These are phyloP conservation scores for Candida taoyuanica DNA, from an alignment of 805 yeast species.

Conservation along the genomic window DNA sequence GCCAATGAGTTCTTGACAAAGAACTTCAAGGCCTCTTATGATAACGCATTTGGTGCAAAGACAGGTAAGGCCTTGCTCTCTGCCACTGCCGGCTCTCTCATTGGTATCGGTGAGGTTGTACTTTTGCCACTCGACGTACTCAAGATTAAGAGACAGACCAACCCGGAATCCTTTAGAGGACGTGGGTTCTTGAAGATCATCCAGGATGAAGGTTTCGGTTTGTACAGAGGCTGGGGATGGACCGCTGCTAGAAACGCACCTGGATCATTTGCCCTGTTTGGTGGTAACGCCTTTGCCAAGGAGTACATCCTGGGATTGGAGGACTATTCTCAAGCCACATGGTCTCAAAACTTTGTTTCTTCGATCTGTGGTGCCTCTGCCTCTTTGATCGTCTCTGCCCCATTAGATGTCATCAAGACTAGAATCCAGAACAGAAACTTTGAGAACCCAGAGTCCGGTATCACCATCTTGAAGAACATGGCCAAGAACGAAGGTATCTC, in stretches of 20 bases:
- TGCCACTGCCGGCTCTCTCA: slow-evolving; percentile 95
- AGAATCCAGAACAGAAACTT: slow-evolving; percentile 96
- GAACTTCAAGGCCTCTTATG: slow-evolving; percentile 68
- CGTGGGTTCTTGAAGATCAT: slow-evolving; percentile 89
- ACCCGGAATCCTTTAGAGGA: slow-evolving; percentile 99
- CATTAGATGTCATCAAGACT: slow-evolving; percentile 96
- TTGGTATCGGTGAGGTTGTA: slow-evolving; percentile 97
- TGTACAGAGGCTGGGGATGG: slow-evolving; percentile 99
- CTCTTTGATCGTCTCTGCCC: slow-evolving; percentile 94
- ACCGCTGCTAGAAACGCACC: slow-evolving; percentile 99
- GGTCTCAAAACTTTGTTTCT: slow-evolving; percentile 92
- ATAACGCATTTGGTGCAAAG: slow-evolving; percentile 78
- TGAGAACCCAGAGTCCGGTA: slow-evolving; percentile 92
- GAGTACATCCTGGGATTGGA: slow-evolving; percentile 84
- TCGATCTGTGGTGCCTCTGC: slow-evolving; percentile 97
- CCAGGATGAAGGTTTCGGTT: slow-evolving; percentile 85
- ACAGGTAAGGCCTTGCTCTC: slow-evolving; percentile 96
- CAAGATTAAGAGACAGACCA: slow-evolving; percentile 98
- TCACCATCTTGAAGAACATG: slow-evolving; percentile 90
- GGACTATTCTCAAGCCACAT: slow-evolving; percentile 89
- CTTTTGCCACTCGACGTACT: slow-evolving; percentile 92
- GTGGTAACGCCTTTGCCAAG: slow-evolving; percentile 98
- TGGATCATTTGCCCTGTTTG: slow-evolving; percentile 95
- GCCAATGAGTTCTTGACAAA: slow-evolving; percentile 87
- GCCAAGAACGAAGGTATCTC: slow-evolving; percentile 83